phyloP scores from a whole-genome alignment of 306 rosid genomes.

The Lagenaria siceraria region DNA sequence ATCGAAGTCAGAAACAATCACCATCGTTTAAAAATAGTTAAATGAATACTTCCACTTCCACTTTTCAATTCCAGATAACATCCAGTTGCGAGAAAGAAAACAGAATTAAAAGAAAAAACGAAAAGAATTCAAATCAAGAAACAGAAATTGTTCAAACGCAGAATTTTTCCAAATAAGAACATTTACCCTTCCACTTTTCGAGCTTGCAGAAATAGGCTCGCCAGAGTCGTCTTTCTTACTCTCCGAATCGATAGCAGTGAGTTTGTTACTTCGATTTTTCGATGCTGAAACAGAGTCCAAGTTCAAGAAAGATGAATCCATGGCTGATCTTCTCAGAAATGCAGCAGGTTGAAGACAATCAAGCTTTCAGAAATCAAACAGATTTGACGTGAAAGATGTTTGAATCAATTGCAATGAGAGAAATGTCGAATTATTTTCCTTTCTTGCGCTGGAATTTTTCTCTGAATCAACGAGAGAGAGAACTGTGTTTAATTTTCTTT shows the following conservation, averaged over 20 bases:
- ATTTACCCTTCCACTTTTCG: conserved; percentile 54
- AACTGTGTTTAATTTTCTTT: not conserved
- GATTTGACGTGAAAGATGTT: not conserved
- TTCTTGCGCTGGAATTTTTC: not conserved
- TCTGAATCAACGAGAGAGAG: not conserved
- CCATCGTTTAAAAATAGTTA: not conserved
- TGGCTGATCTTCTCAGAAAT: conserved; percentile 6
- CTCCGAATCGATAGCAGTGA: conserved; percentile 16
- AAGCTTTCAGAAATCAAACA: not conserved
- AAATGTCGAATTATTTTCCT: not conserved
- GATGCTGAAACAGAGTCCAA: conserved; percentile 27
- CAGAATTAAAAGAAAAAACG: not conserved
- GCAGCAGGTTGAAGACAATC: not conserved
- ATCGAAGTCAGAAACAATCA: not conserved
- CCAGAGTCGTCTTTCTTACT: conserved; percentile 12
- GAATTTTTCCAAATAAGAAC: too few relatives aligned
- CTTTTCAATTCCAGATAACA: not conserved
- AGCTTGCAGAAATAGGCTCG: conserved; percentile 23
- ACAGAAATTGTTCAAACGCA: not conserved
- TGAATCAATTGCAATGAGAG: not conserved
- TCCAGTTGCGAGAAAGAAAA: not conserved
- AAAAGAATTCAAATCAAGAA: not conserved
- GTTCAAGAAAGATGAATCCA: conserved; percentile 57
- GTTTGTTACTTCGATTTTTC: conserved; percentile 14
- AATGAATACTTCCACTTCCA: not conserved